These are phyloP conservation scores for Rhodamnia argentea DNA, from an alignment of 345 rosid genomes.

Conservation along the genomic window DNA sequence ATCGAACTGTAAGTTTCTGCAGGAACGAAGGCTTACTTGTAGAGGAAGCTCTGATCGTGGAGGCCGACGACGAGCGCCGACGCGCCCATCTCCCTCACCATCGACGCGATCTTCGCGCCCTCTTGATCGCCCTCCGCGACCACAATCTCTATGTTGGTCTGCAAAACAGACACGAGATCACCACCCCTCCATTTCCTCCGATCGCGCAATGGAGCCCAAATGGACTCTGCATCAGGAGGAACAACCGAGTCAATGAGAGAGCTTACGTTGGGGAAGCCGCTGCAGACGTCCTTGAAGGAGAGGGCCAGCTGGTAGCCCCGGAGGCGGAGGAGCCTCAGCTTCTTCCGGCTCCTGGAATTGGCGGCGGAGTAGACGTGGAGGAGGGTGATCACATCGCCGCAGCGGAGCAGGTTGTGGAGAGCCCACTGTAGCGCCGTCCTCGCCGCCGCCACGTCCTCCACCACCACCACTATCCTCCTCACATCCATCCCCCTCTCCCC, in stretches of 20 bases:
- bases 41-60: constrained; percentile 83
- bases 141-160: constrained; percentile 72
- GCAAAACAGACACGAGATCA: not conserved
- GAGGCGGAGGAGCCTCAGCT: constrained; percentile 23
- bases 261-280: constrained; percentile 27
- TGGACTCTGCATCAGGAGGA: not conserved
- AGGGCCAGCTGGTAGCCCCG: constrained; percentile 36
- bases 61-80: constrained; percentile 80
- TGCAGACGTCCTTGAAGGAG: constrained; percentile 39
- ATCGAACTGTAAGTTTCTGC: not conserved
- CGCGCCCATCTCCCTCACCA: constrained; percentile 75
- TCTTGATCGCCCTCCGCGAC: constrained; percentile 82
- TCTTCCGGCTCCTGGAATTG: constrained; percentile 8
- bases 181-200: not conserved
- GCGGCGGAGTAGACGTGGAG: constrained; percentile 26
- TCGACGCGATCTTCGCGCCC: constrained; percentile 47
- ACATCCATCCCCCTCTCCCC: constrained; percentile 9
- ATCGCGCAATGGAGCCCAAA: not conserved
- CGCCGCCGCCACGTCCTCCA: constrained; percentile 33
- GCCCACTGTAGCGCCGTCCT: constrained; percentile 42
- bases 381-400: constrained; percentile 32
- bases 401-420: constrained; percentile 28
- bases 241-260: not conserved
- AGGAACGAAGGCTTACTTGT: constrained; percentile 40
- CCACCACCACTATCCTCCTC: constrained; percentile 33